Conservation (phyloP, 495 filamentous ascomycete genomes). For the Parathielavia hyrcaniae region DNA sequence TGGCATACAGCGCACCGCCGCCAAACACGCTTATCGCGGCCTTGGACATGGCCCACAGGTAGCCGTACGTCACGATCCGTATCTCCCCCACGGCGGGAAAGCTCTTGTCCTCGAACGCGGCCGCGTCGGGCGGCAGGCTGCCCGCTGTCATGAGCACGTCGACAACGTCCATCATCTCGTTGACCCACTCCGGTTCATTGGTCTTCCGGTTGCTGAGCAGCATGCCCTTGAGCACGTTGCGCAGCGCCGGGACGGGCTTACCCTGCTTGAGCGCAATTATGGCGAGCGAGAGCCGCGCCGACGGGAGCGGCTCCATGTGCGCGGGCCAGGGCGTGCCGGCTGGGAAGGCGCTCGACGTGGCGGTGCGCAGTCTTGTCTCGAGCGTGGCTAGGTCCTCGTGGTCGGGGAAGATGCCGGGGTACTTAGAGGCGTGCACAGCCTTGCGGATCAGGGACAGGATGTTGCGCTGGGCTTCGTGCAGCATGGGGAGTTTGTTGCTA, state of each 20-base stretch:
- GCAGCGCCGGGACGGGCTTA: constrained; percentile 17
- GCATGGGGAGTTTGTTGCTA: neutral
- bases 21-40: constrained; percentile 19
- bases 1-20: constrained; percentile 12
- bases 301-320: constrained; percentile 25
- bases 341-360: constrained; percentile 4
- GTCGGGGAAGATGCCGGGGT: constrained; percentile 17
- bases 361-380: constrained; percentile 16
- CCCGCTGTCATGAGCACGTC: constrained; percentile 10
- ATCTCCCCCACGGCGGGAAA: constrained; percentile 17
- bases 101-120: neutral
- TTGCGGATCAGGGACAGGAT: constrained; percentile 14
- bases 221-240: constrained; percentile 20
- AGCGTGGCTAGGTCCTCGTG: constrained; percentile 16
- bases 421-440: constrained; percentile 12
- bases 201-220: constrained; percentile 8
- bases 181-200: constrained; percentile 20
- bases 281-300: constrained; percentile 16
- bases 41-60: constrained; percentile 15
- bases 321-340: constrained; percentile 17
- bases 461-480: constrained; percentile 12
- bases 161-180: constrained; percentile 22
- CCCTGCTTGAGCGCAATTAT: constrained; percentile 15
- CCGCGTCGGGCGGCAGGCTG: constrained; percentile 1
- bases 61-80: constrained; percentile 20